phyloP scores from a whole-genome alignment of 441 rosid genomes.

The Dalechampia spathulata region DNA sequence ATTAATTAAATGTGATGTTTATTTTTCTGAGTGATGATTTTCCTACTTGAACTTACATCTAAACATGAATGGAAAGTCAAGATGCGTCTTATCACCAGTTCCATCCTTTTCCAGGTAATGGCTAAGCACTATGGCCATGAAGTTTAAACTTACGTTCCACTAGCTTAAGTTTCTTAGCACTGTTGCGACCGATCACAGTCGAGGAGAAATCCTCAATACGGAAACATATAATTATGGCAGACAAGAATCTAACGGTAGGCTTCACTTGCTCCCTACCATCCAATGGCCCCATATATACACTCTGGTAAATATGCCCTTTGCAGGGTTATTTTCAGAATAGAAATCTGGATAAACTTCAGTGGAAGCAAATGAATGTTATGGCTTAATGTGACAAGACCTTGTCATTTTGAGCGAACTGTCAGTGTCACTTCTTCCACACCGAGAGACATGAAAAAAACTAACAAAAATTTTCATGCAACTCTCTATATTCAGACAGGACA shows the following conservation, averaged over 20 bases:
- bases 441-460: not conserved
- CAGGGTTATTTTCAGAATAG: not conserved
- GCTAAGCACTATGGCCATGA: not conserved
- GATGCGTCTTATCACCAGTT: too few species aligned
- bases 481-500: not conserved
- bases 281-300: conserved; percentile 8
- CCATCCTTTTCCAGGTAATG: not conserved
- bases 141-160: not conserved
- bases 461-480: not conserved
- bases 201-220: not conserved
- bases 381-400: not conserved
- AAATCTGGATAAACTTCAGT: not conserved
- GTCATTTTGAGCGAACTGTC: not conserved
- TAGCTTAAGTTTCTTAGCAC: not conserved
- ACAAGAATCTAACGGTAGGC: not conserved
- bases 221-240: not conserved
- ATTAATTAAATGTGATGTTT: too few species aligned
- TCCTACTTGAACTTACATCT: too few species aligned
- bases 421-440: not conserved
- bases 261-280: not conserved
- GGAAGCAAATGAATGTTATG: not conserved
- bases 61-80: too few species aligned
- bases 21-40: too few species aligned
- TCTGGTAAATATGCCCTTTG: not conserved
- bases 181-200: not conserved